A percentile compares a stretch with the other conserved stretches of the same genome.
Conservation (phyloP, 2,329 filamentous ascomycete genomes). For the Cryphonectria nitschkei region DNA sequence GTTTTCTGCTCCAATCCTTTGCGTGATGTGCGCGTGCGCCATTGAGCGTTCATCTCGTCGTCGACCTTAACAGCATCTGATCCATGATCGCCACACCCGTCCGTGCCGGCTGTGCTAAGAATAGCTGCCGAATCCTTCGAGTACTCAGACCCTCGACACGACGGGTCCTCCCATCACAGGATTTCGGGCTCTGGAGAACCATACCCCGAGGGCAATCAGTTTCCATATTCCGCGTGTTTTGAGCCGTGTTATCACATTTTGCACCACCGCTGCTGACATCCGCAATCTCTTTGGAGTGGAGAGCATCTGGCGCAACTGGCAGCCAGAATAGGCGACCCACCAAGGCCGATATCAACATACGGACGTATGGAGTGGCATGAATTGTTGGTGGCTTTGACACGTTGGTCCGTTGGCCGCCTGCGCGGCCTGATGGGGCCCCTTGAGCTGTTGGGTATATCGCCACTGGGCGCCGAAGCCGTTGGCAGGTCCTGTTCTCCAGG, state of each 20-base stretch:
- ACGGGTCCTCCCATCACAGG: background rate
- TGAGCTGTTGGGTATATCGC: background rate
- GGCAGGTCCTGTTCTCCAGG: background rate
- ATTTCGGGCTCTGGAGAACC: background rate
- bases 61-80: background rate
- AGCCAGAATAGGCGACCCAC: background rate
- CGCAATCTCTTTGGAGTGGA: background rate
- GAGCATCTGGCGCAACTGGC: background rate
- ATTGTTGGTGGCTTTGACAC: background rate
- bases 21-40: background rate
- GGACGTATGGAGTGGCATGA: background rate
- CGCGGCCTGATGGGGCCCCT: background rate
- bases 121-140: constrained; percentile 16
- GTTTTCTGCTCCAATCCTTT: constrained; percentile 9
- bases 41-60: constrained; percentile 1
- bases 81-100: constrained; percentile 6
- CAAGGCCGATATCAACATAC: background rate
- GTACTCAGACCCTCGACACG: background rate
- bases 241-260: background rate
- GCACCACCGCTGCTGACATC: background rate
- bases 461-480: background rate
- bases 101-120: background rate
- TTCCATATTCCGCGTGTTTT: background rate
- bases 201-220: background rate
- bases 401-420: background rate